Evolutionary conservation across 495 filamentous ascomycete species (phyloP).

Genomic region (Aspergillus leporis): DNA sequence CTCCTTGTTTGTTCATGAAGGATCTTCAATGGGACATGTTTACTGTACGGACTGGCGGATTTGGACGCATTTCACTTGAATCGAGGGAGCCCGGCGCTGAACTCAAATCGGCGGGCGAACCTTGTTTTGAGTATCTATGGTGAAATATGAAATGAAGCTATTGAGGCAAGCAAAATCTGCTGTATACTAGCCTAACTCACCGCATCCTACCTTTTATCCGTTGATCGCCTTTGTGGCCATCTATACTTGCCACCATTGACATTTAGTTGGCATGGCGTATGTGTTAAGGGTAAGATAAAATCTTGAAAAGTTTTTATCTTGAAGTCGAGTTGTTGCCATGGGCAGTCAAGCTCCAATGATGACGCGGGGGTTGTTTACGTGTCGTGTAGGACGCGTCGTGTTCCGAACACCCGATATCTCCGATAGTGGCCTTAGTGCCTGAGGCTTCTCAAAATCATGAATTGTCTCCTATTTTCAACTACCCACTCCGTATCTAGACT

Average conservation of each 20-base stretch:
- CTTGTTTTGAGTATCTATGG: slow-evolving; percentile 25
- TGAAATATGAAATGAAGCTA: slow-evolving; percentile 26
- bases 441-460: slow-evolving; percentile 13
- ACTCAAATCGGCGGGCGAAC: slow-evolving; percentile 16
- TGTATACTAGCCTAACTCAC: slow-evolving; percentile 31
- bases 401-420: slow-evolving; percentile 11
- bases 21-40: slow-evolving; percentile 37
- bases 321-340: background rate
- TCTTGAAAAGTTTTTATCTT: background rate
- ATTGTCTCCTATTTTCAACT: background rate
- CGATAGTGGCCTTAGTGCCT: slow-evolving; percentile 22
- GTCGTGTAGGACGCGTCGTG: slow-evolving; percentile 29
- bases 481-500: background rate
- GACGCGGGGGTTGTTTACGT: slow-evolving; percentile 32
- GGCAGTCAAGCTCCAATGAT: slow-evolving; percentile 7
- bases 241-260: background rate
- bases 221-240: background rate
- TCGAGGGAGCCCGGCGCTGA: slow-evolving; percentile 27
- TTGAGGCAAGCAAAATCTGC: slow-evolving; percentile 19
- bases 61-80: slow-evolving; percentile 26
- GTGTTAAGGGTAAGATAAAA: background rate
- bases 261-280: background rate
- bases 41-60: slow-evolving; percentile 30
- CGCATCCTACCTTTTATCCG: slow-evolving; percentile 16
- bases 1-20: slow-evolving; percentile 40